Percentiles rank a stretch among this genome's conserved stretches.
These are phyloP conservation scores for Komagataella phaffii DNA, from an alignment of 805 yeast genomes.

Conservation along the genomic window DNA sequence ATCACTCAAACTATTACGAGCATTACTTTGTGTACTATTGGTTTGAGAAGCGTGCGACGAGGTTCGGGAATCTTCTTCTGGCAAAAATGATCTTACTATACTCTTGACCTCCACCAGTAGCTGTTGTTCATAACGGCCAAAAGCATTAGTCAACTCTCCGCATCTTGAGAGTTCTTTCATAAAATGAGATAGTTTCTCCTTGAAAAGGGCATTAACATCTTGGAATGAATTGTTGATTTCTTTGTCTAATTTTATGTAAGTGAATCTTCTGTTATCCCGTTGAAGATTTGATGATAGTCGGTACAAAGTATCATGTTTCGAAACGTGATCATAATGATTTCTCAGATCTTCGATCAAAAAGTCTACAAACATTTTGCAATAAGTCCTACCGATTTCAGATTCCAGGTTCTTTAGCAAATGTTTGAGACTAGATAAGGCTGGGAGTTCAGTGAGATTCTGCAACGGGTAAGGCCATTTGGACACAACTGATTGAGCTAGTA, in stretches of 20 bases:
- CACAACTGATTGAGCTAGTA: constrained; percentile 16
- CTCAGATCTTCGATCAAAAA: constrained; percentile 49
- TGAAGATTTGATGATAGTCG: constrained; percentile 23
- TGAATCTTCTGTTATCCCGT: constrained; percentile 4
- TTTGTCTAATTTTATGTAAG: constrained; percentile 6
- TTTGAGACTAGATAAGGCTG: constrained; percentile 36
- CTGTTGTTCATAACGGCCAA: constrained; percentile 49
- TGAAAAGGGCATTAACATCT: constrained; percentile 24
- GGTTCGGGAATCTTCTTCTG: constrained; percentile 23
- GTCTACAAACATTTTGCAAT: constrained; percentile 41
- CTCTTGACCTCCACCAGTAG: constrained; percentile 61
- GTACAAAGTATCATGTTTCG: constrained; percentile 32
- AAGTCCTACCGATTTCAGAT: constrained; percentile 57
- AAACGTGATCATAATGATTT: constrained; percentile 33
- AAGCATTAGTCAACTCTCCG: constrained; percentile 48
- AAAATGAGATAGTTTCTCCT: constrained; percentile 27
- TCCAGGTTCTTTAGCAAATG: constrained; percentile 42
- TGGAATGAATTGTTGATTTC: constrained; percentile 19
- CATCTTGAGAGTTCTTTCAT: constrained; percentile 48
- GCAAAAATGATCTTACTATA: constrained; percentile 54
- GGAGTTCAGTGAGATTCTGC: constrained; percentile 27
- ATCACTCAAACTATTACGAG: constrained; percentile 17
- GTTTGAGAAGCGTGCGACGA: constrained; percentile 12
- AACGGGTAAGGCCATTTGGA: constrained; percentile 30
- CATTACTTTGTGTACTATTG: constrained; percentile 9